phyloP scores from a whole-genome alignment of 78 protist genomes.

The Creolimax fragrantissima region DNA sequence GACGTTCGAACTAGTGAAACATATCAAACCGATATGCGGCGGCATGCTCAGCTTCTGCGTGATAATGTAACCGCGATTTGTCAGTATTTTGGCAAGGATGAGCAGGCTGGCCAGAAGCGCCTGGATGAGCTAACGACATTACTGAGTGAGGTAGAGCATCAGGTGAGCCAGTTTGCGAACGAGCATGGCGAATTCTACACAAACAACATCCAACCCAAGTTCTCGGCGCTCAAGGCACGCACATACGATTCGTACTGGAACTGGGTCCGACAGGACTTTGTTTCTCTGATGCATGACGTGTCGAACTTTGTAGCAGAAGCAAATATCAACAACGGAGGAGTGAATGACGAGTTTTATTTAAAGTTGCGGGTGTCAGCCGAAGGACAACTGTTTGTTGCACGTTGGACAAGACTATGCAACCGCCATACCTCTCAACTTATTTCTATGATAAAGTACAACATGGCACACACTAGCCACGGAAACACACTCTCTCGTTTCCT shows the following conservation, averaged over 20 bases:
- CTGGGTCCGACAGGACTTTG: slow-evolving; percentile 36
- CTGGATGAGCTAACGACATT: neutral
- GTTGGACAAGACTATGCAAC: neutral
- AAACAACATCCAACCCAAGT: slow-evolving; percentile 27
- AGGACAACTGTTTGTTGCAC: neutral
- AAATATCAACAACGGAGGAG: neutral
- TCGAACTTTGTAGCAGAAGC: neutral
- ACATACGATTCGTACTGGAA: slow-evolving; percentile 42
- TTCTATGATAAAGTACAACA: neutral
- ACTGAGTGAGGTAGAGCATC: neutral
- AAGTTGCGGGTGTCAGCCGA: neutral
- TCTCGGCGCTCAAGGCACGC: slow-evolving; percentile 12
- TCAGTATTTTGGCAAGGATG: slow-evolving; percentile 22
- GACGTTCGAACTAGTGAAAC: neutral
- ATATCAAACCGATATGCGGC: neutral
- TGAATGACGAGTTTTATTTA: neutral
- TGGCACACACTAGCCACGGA: neutral
- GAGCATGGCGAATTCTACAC: slow-evolving; percentile 41
- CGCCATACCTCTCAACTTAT: neutral
- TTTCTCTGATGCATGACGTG: neutral
- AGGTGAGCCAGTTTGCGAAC: neutral
- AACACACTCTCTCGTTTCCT: neutral
- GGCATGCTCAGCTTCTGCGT: neutral
- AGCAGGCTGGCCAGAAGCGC: neutral
- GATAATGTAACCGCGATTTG: neutral